phyloP scores from a whole-genome alignment of 179 eudicot species.

The Carnegiea gigantea region DNA sequence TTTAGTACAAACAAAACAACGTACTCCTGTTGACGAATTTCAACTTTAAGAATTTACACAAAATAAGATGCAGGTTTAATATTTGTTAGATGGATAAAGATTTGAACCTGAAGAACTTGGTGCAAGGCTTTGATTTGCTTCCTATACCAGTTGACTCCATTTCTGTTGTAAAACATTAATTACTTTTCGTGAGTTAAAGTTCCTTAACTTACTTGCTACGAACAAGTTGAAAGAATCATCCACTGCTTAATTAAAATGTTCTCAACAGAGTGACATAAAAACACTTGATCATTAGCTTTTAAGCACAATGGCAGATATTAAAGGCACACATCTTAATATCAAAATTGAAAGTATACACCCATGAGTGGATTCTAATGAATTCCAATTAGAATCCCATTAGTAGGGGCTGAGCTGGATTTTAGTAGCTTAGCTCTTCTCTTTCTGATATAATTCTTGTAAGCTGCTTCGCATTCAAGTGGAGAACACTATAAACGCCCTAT shows the following conservation, averaged over 20 bases:
- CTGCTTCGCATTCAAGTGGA: background rate
- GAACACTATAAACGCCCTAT: background rate
- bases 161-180: conserved; percentile 83
- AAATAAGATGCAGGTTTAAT: conserved; percentile 15
- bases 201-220: conserved; percentile 20
- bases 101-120: conserved; percentile 96
- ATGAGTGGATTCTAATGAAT: background rate
- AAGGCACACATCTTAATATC: background rate
- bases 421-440: background rate
- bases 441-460: background rate
- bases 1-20: background rate
- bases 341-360: background rate
- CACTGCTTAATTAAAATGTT: conserved; percentile 10
- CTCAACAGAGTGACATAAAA: background rate
- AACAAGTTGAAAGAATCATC: conserved; percentile 10
- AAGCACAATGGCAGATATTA: conserved; percentile 5
- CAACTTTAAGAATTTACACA: background rate
- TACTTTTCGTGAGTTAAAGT: conserved; percentile 49
- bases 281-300: conserved; percentile 3
- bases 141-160: conserved; percentile 85
- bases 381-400: too few species aligned
- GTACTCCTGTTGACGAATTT: background rate
- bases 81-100: conserved; percentile 60
- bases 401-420: background rate
- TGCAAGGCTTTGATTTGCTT: conserved; percentile 97